A percentile compares a stretch with the other conserved stretches of the same genome.
Conservation (phyloP, 1,284 basidiomycete species). For the Papiliotrema laurentii region DNA sequence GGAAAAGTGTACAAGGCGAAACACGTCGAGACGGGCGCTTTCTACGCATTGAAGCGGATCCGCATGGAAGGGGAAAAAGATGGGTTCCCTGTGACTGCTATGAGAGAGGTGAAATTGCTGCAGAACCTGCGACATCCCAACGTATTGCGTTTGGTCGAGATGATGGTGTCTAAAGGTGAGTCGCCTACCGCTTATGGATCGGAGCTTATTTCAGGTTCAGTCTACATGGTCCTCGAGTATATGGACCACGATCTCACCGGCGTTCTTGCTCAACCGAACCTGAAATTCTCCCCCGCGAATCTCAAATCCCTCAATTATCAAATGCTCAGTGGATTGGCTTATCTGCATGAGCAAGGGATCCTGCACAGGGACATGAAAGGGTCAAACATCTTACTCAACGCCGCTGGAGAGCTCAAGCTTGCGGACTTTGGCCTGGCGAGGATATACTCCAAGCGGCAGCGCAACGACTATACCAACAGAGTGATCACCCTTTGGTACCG, state of each 20-base stretch:
- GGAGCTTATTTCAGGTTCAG: slow-evolving; percentile 62
- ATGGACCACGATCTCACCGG: slow-evolving; percentile 99
- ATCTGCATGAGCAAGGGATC: slow-evolving; percentile 90
- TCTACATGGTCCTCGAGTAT: slow-evolving; percentile 99
- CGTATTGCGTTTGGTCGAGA: slow-evolving; percentile 85
- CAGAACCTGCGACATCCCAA: slow-evolving; percentile 88
- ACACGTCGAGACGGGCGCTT: slow-evolving; percentile 65
- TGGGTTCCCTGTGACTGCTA: slow-evolving; percentile 97
- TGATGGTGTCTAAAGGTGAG: slow-evolving; percentile 95
- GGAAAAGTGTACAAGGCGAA: slow-evolving; percentile 98
- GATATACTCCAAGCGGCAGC: slow-evolving; percentile 85
- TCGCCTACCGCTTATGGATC: slow-evolving; percentile 1
- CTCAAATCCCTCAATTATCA: slow-evolving; percentile 92
- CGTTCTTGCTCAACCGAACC: slow-evolving; percentile 84
- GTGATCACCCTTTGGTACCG: slow-evolving; percentile 99
- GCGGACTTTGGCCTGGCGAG: slow-evolving; percentile 98
- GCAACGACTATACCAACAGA: slow-evolving; percentile 93
- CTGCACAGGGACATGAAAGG: slow-evolving; percentile 99
- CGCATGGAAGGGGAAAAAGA: slow-evolving; percentile 97
- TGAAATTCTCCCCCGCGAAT: slow-evolving; percentile 75
- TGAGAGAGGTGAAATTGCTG: slow-evolving; percentile 96
- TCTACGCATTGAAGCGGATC: slow-evolving; percentile 94
- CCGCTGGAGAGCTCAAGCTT: slow-evolving; percentile 86
- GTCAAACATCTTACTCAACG: slow-evolving; percentile 94
- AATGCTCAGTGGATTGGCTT: slow-evolving; percentile 88